These are phyloP conservation scores for Linaria vulgaris DNA, from an alignment of 257 asterid species.

Conservation along the genomic window DNA sequence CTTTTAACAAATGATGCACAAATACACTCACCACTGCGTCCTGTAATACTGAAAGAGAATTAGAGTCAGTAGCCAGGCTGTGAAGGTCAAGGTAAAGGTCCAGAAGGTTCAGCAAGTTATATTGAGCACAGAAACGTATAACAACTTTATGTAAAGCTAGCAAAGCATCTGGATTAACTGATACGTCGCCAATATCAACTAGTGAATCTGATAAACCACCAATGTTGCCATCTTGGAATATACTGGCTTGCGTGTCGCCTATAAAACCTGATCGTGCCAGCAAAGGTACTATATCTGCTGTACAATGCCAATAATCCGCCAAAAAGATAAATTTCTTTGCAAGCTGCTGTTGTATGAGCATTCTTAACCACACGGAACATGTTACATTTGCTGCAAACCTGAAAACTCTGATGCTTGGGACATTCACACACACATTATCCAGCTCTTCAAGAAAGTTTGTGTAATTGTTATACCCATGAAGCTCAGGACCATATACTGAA, in stretches of 20 bases:
- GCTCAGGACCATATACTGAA: conserved; percentile 47
- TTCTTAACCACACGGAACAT: conserved; percentile 70
- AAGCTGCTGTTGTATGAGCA: conserved; percentile 84
- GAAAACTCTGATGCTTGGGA: conserved; percentile 65
- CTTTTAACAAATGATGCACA: background rate
- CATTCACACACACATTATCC: conserved; percentile 64
- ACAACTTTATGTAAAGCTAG: conserved; percentile 80
- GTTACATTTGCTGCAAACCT: conserved; percentile 54
- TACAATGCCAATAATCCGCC: conserved; percentile 72
- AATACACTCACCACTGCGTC: conserved; percentile 75
- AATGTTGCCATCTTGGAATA: conserved; percentile 42
- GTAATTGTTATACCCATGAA: conserved; percentile 49
- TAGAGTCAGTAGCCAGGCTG: conserved; percentile 66
- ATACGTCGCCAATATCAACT: conserved; percentile 47
- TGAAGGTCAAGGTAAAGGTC: conserved; percentile 88
- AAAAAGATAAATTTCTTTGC: conserved; percentile 68
- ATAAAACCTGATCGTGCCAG: conserved; percentile 86
- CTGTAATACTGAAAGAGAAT: conserved; percentile 59
- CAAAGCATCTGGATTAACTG: conserved; percentile 53
- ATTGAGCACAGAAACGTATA: conserved; percentile 65
- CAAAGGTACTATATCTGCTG: conserved; percentile 64
- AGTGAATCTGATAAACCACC: conserved; percentile 56
- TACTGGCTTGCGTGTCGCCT: conserved; percentile 36
- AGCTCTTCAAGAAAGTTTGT: conserved; percentile 66
- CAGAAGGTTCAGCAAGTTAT: conserved; percentile 83